phyloP scores from a whole-genome alignment of 805 yeast species.

The Vanderwaltozyma tropicalis region DNA sequence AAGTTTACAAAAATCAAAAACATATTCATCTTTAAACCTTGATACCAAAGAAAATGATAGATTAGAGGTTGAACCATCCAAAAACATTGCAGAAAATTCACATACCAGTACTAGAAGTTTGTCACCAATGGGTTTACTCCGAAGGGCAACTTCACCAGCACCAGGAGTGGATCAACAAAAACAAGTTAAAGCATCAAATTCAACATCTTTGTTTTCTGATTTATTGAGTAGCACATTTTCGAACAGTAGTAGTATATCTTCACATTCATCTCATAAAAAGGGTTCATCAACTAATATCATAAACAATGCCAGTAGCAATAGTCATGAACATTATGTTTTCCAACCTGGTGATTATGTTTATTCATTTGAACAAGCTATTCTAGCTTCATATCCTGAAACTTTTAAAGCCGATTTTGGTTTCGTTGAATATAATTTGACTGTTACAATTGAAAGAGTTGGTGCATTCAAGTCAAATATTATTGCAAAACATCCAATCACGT shows the following conservation, averaged over 20 bases:
- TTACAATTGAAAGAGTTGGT: slow-evolving; percentile 64
- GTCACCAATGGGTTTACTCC: slow-evolving; percentile 23
- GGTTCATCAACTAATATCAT: slow-evolving; percentile 2
- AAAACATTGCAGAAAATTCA: background rate
- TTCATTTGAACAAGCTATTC: slow-evolving; percentile 83
- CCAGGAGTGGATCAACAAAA: background rate
- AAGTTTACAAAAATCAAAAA: background rate
- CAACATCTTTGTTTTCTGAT: slow-evolving; percentile 21
- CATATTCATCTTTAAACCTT: background rate
- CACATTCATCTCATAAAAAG: slow-evolving; percentile 2
- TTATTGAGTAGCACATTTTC: slow-evolving; percentile 16
- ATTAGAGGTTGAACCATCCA: slow-evolving; percentile 2
- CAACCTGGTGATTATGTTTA: slow-evolving; percentile 86
- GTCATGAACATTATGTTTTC: slow-evolving; percentile 37
- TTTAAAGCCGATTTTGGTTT: slow-evolving; percentile 71
- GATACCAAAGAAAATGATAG: background rate
- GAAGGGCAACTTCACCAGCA: slow-evolving; percentile 18
- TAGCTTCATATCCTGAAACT: slow-evolving; percentile 74
- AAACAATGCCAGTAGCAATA: background rate
- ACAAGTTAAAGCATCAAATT: slow-evolving; percentile 4
- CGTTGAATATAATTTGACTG: slow-evolving; percentile 61
- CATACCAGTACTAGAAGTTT: slow-evolving; percentile 12
- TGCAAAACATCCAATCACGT: slow-evolving; percentile 51
- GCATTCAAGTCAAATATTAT: slow-evolving; percentile 70
- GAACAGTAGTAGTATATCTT: slow-evolving; percentile 6